Evolutionary conservation across 495 filamentous ascomycete genomes (phyloP), one percentile per base, ranked within the genome.

Genomic region (Penicillium fimorum): DNA sequence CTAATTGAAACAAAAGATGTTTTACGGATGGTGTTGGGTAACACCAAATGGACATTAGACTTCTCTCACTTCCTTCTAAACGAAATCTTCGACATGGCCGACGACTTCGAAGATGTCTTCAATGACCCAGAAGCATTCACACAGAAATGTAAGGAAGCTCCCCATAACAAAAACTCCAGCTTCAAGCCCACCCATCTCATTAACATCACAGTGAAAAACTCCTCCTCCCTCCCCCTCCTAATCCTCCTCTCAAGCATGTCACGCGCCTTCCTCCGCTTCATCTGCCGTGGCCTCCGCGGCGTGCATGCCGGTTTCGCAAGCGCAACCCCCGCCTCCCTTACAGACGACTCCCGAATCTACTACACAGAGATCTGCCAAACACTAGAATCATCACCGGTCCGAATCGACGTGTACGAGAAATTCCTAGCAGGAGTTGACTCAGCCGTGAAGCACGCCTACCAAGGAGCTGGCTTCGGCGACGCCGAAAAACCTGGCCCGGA

Each of bases 171-270:
- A 27, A 40, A 27, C 46, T 18, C 50, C 15, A 12, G 20, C 20
- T 15, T n/a, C 48, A 40, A 30, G 47, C 5, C 52, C 64, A 32
- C 59, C 67, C 22, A 55, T 53, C 22, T 53, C 1, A 42, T n/a
- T 12, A 5, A 11, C 10, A 13, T 32, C 13, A 7, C 40, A 77
- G 74, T 78, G 18, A 79, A 81, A 68, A 50, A 71, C 9, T 79
- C 72, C 22, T 74, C 66, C 68, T 86, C 74, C 60, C 73, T 90
- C 13, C 75, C 86, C 24, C 76, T 95, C 24, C 76, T 90, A 56
- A 74, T 91, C 46, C 73, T 91, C 46, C 81, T 92, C 22, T 86
- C 85, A 55, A 89, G 87, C 48, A 84, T 87, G 59, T 86, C 88
- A 13, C 84, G 90, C 11, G 81, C 83, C 43, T 86, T 92, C 60